A percentile compares a stretch with the other conserved stretches of the same genome.
These are phyloP conservation scores for Emmonsia crescens DNA, from an alignment of 2,329 filamentous ascomycete species.

Conservation along the genomic window DNA sequence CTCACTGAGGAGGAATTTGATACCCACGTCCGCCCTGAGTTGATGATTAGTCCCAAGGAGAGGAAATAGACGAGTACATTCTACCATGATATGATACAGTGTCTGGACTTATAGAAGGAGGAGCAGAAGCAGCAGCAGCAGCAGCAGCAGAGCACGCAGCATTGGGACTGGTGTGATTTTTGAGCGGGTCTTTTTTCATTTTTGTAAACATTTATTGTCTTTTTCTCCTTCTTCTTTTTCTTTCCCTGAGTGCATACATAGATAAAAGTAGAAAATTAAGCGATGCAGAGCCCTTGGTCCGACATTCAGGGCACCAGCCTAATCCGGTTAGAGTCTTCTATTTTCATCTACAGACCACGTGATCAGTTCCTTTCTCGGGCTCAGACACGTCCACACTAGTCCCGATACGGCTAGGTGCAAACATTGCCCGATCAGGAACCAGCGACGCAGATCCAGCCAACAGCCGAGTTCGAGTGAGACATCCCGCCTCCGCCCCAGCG, in stretches of 20 bases:
- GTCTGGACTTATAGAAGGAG: not conserved
- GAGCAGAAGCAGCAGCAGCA: not conserved
- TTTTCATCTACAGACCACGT: not conserved
- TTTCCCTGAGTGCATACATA: not conserved
- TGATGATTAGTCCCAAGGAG: slow-evolving; percentile 82
- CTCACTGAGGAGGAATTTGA: slow-evolving; percentile 86
- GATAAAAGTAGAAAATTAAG: not conserved
- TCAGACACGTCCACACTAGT: not conserved
- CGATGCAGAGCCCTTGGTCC: too few relatives aligned
- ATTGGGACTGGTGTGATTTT: not conserved
- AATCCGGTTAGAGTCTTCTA: not conserved
- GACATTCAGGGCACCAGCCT: too few relatives aligned
- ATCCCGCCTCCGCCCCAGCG: too few relatives aligned
- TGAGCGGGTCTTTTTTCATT: not conserved
- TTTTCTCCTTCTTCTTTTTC: not conserved
- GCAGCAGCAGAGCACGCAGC: not conserved
- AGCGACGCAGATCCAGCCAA: not conserved
- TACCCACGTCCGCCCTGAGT: slow-evolving; percentile 75
- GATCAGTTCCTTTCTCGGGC: not conserved
- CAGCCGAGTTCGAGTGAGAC: not conserved
- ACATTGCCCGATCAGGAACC: too few relatives aligned
- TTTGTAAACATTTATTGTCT: not conserved
- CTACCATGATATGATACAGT: not conserved
- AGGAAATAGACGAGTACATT: slow-evolving; percentile 38
- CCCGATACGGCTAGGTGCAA: slow-evolving; percentile 2